Percentiles rank a stretch among this genome's conserved stretches.
These are phyloP conservation scores for Diaporthe batatas DNA, from an alignment of 2,329 filamentous ascomycete genomes.

Conservation along the genomic window DNA sequence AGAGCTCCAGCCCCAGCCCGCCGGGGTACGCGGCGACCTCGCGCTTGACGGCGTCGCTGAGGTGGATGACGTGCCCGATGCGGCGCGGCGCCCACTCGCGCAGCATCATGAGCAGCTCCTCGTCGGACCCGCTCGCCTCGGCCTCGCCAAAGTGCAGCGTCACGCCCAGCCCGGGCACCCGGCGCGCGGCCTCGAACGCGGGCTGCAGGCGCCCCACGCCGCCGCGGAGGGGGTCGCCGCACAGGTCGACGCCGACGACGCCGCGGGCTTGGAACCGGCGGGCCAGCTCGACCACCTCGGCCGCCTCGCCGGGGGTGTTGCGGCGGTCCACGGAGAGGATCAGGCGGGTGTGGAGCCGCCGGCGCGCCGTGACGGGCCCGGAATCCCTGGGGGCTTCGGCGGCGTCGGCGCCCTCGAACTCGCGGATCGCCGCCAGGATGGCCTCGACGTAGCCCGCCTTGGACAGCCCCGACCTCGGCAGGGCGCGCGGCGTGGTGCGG, in stretches of 20 bases:
- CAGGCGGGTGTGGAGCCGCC: constrained; percentile 72
- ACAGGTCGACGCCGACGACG: constrained; percentile 83
- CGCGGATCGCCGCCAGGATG: constrained; percentile 73
- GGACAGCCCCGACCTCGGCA: constrained; percentile 62
- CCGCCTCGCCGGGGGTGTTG: constrained; percentile 69
- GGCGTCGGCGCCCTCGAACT: too few species aligned
- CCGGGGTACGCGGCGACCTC: constrained; percentile 65
- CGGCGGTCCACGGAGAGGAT: constrained; percentile 83
- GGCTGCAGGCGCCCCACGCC: constrained; percentile 71
- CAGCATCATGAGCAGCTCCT: constrained; percentile 75
- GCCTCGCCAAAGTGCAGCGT: constrained; percentile 86
- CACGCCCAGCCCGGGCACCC: constrained; percentile 66
- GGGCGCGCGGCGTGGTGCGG: constrained; percentile 80
- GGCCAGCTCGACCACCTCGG: constrained; percentile 75
- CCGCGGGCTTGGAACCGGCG: constrained; percentile 63
- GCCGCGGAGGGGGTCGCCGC: constrained; percentile 78
- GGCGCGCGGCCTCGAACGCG: constrained; percentile 71
- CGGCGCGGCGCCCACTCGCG: constrained; percentile 72
- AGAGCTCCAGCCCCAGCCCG: constrained; percentile 78
- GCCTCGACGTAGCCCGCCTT: constrained; percentile 74
- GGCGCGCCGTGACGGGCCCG: too few species aligned
- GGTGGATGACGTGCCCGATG: constrained; percentile 84
- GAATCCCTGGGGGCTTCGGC: too few species aligned
- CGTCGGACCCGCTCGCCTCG: constrained; percentile 64
- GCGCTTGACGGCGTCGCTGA: constrained; percentile 70